Conservation (phyloP, 306 rosid species). For the Coriaria nepalensis region DNA sequence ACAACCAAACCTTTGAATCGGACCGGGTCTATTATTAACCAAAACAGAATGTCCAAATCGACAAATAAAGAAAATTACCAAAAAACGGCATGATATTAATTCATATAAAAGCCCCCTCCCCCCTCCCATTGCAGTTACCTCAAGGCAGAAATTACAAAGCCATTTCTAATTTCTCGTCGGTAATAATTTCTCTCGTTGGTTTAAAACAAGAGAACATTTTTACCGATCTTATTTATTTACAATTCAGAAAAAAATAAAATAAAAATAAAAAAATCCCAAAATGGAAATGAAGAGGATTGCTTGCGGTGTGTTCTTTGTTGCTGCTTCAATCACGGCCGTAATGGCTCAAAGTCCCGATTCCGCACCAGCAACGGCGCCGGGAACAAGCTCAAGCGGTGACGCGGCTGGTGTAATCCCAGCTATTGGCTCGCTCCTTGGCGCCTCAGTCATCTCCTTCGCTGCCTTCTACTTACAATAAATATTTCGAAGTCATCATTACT, state of each 20-base stretch:
- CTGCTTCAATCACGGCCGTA: constrained; percentile 24
- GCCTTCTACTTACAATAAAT: constrained; percentile 31
- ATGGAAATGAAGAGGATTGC: constrained; percentile 49
- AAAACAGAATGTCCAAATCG: too few relatives aligned
- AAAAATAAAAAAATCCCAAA: constrained; percentile 6
- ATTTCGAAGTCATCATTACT: not conserved
- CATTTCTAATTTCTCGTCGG: too few relatives aligned
- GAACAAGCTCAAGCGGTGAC: constrained; percentile 16
- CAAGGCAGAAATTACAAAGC: too few relatives aligned
- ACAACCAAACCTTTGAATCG: too few relatives aligned
- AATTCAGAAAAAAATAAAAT: not conserved
- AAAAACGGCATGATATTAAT: too few relatives aligned
- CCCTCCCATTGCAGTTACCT: too few relatives aligned
- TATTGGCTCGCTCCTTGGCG: constrained; percentile 28
- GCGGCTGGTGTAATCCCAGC: constrained; percentile 15
- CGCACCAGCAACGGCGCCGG: constrained; percentile 19
- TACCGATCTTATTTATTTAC: too few relatives aligned
- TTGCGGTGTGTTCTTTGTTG: constrained; percentile 22
- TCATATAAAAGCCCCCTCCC: too few relatives aligned
- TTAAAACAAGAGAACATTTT: not conserved
- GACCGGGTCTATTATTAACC: too few relatives aligned
- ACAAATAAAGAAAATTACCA: too few relatives aligned
- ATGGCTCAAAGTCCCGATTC: constrained; percentile 28
- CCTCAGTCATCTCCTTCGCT: constrained; percentile 30
- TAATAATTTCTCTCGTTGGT: too few relatives aligned